A percentile compares a stretch with the other conserved stretches of the same genome.
Evolutionary conservation across 1,139 yeast genomes (phyloP).

Genomic region (Debaryomyces singareniensis): DNA sequence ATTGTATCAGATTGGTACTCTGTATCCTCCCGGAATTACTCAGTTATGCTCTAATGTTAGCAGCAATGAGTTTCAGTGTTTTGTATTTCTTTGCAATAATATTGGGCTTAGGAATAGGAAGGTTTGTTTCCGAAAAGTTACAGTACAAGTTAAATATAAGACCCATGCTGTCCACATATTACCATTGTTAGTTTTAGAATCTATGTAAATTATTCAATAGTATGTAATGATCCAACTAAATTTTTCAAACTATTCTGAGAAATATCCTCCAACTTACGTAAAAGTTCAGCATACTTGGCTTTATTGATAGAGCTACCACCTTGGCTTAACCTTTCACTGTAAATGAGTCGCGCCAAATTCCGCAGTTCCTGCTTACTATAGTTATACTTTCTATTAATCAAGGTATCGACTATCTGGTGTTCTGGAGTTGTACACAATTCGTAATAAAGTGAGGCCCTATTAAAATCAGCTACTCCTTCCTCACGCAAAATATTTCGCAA

Average conservation of each 20-base stretch:
- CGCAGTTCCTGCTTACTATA: conserved; percentile 21
- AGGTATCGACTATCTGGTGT: conserved; percentile 21
- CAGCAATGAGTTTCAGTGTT: conserved; percentile 64
- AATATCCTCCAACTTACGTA: conserved; percentile 19
- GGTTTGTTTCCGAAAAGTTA: conserved; percentile 58
- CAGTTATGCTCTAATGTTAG: conserved; percentile 70
- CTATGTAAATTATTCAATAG: too few relatives aligned
- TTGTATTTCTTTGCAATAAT: conserved; percentile 68
- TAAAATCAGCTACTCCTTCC: conserved; percentile 57
- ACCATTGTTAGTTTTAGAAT: too few relatives aligned
- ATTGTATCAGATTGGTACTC: conserved; percentile 46
- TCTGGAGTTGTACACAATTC: conserved; percentile 45
- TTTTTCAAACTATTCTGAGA: too few relatives aligned
- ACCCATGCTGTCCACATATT: conserved; percentile 8
- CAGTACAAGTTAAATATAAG: conserved; percentile 14
- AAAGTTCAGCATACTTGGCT: conserved; percentile 33
- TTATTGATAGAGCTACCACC: conserved; percentile 33
- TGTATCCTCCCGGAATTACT: conserved; percentile 59
- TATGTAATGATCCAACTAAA: too few relatives aligned
- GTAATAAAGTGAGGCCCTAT: conserved; percentile 52
- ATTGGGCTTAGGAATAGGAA: conserved; percentile 62
- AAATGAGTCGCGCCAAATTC: conserved; percentile 34
- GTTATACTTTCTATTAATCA: conserved; percentile 12
- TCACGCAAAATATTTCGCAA: conserved; percentile 54
- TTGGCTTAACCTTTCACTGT: conserved; percentile 40